Percentiles rank a stretch among this genome's conserved stretches.
Conservation (phyloP, 1,284 basidiomycete genomes). For the Pyrrhoderma noxium region DNA sequence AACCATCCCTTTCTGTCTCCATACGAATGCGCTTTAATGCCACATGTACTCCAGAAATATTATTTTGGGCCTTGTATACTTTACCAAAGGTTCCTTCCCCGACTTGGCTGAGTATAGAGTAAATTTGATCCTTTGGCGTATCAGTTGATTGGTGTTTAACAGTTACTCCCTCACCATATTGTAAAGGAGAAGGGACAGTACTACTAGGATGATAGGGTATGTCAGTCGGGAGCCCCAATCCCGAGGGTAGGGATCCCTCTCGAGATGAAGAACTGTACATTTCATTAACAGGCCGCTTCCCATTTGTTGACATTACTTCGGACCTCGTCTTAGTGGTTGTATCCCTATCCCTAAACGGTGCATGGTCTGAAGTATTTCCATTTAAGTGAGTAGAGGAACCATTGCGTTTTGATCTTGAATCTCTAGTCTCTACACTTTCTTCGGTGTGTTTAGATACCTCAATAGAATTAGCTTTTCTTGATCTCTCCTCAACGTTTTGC, state of each 20-base stretch:
- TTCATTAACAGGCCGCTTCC: too few species aligned
- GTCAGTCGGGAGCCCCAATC: slow-evolving; percentile 1
- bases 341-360: neutral
- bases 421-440: neutral
- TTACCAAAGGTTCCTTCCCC: slow-evolving; percentile 99
- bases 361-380: neutral
- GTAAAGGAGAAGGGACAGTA: slow-evolving; percentile 4
- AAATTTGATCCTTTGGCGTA: slow-evolving; percentile 51
- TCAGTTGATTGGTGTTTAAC: slow-evolving; percentile 10
- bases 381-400: neutral
- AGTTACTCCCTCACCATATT: slow-evolving; percentile 3
- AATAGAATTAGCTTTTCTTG: too few species aligned
- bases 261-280: too few species aligned
- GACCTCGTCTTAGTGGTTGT: neutral
- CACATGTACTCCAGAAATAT: slow-evolving; percentile 67
- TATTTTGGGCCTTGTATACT: slow-evolving; percentile 95
- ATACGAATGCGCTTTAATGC: slow-evolving; percentile 97
- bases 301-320: too few species aligned
- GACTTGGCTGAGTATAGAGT: slow-evolving; percentile 88
- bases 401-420: neutral
- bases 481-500: too few species aligned
- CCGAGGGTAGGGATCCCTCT: slow-evolving; percentile 5
- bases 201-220: neutral
- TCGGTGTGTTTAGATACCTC: neutral
- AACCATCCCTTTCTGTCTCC: slow-evolving; percentile 96